A percentile compares a stretch with the other conserved stretches of the same genome.
Conservation (phyloP, 2,329 filamentous ascomycete species). For the Graphilbum fragrans region DNA sequence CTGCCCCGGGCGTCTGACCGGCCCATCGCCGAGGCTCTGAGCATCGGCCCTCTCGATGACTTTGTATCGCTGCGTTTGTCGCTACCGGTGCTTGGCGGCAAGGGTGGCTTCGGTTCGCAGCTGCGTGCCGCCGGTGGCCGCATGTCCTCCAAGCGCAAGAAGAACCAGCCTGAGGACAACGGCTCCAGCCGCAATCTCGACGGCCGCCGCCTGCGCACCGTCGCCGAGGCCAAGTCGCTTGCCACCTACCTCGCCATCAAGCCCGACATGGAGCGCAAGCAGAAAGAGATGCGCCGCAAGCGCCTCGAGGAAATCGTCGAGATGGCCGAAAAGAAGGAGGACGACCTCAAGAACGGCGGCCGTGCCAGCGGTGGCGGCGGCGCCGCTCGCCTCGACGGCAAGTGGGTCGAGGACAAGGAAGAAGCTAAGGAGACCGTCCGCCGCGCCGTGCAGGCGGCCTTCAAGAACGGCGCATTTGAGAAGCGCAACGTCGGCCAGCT, state of each 20-base stretch:
- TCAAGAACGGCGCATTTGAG: conserved; percentile 51
- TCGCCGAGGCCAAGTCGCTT: conserved; percentile 88
- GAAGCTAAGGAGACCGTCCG: conserved; percentile 75
- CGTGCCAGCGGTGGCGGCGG: conserved; percentile 57
- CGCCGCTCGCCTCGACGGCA: conserved; percentile 64
- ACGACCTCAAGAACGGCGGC: conserved; percentile 66
- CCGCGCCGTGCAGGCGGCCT: conserved; percentile 59
- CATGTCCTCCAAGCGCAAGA: conserved; percentile 89
- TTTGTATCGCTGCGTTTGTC: conserved; percentile 76
- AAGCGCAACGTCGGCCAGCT: conserved; percentile 31
- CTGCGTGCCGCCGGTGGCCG: conserved; percentile 91
- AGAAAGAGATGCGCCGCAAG: conserved; percentile 74
- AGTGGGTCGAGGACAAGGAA: conserved; percentile 93
- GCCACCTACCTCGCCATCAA: conserved; percentile 93
- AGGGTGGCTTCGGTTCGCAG: conserved; percentile 95
- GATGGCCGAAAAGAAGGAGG: conserved; percentile 67
- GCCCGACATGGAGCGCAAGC: conserved; percentile 91
- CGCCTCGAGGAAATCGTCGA: conserved; percentile 86
- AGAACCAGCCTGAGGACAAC: conserved; percentile 72
- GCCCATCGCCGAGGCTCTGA: conserved; percentile 50
- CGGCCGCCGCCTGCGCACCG: conserved; percentile 76
- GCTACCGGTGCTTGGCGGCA: conserved; percentile 75
- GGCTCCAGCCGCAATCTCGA: conserved; percentile 90
- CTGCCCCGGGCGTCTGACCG: conserved; percentile 41
- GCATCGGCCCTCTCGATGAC: conserved; percentile 38